A percentile compares a stretch with the other conserved stretches of the same genome.
Conservation (phyloP, 129 eudicot species). For the Helianthus annuus region HanXRQr2.0-SUNRISE NC_035445.2:92779197-92779696, state of each 20-base stretch:
- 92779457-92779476: conserved; percentile 34
- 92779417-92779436: conserved; percentile 26
- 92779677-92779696: conserved; percentile 36
- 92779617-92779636: conserved; percentile 30
- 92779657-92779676: conserved; percentile 34
- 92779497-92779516: conserved; percentile 29
- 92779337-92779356: conserved; percentile 26
- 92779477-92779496: conserved; percentile 32
- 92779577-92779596: conserved; percentile 35
- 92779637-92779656: conserved; percentile 30
- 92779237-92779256: conserved; percentile 29
- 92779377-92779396: conserved; percentile 36
- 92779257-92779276: conserved; percentile 40
- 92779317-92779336: conserved; percentile 30
- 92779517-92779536: conserved; percentile 29
- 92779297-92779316: conserved; percentile 37
- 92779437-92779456: conserved; percentile 29
- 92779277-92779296: conserved; percentile 34
- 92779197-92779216: conserved; percentile 38
- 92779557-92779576: conserved; percentile 36
- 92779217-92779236: conserved; percentile 36
- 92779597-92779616: conserved; percentile 31
- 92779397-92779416: conserved; percentile 38
- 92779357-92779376: conserved; percentile 35
- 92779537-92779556: conserved; percentile 29